Conservation (phyloP, 768 basidiomycete species). For the Pleurotus citrinopileatus region DNA sequence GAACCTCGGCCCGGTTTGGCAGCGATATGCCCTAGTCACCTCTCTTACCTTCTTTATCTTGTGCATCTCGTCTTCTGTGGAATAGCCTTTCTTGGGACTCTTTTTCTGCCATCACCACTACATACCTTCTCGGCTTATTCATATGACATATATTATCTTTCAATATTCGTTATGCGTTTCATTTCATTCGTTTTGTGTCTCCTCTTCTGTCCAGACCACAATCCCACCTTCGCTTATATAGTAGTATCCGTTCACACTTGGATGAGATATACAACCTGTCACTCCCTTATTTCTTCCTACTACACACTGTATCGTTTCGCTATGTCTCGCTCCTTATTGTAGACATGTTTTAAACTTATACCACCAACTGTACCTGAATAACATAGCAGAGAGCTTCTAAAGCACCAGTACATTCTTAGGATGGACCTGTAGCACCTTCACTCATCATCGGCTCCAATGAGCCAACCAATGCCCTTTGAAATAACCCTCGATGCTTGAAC, state of each 20-base stretch:
- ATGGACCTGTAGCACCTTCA: too few species aligned
- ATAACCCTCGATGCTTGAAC: constrained; percentile 76
- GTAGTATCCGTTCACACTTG: too few species aligned
- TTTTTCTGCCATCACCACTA: constrained; percentile 10
- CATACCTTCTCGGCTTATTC: constrained; percentile 13
- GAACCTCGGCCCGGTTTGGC: constrained; percentile 59
- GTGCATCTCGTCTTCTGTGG: constrained; percentile 16
- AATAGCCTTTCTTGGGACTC: constrained; percentile 14
- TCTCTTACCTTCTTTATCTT: constrained; percentile 16
- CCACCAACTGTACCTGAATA: background rate
- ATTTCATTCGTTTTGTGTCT: constrained; percentile 18
- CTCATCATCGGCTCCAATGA: constrained; percentile 82
- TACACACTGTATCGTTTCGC: background rate
- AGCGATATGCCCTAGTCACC: constrained; percentile 33
- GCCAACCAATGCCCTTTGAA: constrained; percentile 93
- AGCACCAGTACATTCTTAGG: too few species aligned
- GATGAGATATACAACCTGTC: too few species aligned
- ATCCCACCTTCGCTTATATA: too few species aligned
- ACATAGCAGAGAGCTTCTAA: background rate
- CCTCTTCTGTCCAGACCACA: background rate
- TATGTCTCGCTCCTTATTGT: background rate
- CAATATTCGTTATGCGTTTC: constrained; percentile 23
- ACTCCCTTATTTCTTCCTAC: too few species aligned
- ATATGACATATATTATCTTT: constrained; percentile 7
- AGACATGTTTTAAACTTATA: constrained; percentile 4